Base-by-base conservation (phyloP, 208 protist genomes). In the Acanthamoeba triangularis region DNA sequence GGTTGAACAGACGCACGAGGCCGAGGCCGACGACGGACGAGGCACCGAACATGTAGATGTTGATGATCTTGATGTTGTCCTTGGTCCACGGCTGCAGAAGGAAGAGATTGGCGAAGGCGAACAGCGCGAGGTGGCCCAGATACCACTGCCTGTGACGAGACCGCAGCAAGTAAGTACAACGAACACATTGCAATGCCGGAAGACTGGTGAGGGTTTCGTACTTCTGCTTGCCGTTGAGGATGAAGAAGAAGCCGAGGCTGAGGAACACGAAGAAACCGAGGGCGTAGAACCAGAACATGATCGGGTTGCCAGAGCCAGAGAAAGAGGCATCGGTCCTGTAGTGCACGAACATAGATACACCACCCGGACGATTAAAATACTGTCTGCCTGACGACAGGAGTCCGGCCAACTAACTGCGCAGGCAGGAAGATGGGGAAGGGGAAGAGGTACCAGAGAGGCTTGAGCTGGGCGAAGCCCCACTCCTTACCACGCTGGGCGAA, bases 51-150 rank as follows among this genome's bases (percentile, higher is more conserved):
- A 90, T 33, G 33, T 47, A 90, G 33, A 90, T 90, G 82, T 90
- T 67, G 49, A 90, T 65, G 54, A 90, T 56, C 88, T 93, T 93
- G 88, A 93, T 93, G 88, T 93, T 93, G 88, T 93, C 88, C 88
- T 93, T 93, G 35, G 54, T 93, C 88, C 88, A 93, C 28, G 88
- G 88, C 88, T 93, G 88, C 35, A 93, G 49, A 10, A 93, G 54
- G 88, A 93, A 69, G 61, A 93, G 35, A 25, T 91, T 91, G 84
- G 56, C 84, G 33, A 91, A 65, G 30, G 44, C 59, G 84, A 91
- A 91, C 47, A 91, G 59, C n/a, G 35, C 49, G 23, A 91, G 30
- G 84, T 72, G 59, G 16, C 84, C 84, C 56, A 91, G 52, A 49
- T 91, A 91, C 56, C 49, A 91, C 84, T 91, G 84, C 59, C 84